Percentiles rank a stretch among this genome's conserved stretches.
phyloP scores from a whole-genome alignment of 2,329 filamentous ascomycete species.

The Ceratocystis smalleyi region DNA sequence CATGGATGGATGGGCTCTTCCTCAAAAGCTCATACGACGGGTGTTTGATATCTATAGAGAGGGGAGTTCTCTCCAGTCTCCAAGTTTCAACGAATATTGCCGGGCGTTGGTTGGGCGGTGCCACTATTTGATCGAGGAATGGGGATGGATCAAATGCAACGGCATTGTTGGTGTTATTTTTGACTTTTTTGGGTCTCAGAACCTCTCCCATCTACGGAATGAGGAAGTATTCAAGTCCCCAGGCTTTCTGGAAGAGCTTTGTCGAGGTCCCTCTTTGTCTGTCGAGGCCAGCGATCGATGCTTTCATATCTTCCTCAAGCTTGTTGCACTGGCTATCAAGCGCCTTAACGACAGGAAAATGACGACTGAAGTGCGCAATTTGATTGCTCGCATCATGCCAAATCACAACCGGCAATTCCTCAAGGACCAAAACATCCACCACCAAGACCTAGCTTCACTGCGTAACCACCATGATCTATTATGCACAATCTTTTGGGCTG shows the following conservation, averaged over 20 bases:
- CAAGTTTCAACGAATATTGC: constrained; percentile 52
- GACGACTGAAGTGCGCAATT: constrained; percentile 43
- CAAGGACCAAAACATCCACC: constrained; percentile 44
- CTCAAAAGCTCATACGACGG: constrained; percentile 40
- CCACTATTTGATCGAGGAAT: constrained; percentile 46
- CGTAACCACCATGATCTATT: constrained; percentile 55
- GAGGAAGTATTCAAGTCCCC: constrained; percentile 48
- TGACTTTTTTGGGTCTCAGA: constrained; percentile 50
- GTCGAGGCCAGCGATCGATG: constrained; percentile 42
- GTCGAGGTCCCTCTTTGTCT: constrained; percentile 29
- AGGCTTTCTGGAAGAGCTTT: constrained; percentile 42
- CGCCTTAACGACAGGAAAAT: constrained; percentile 31
- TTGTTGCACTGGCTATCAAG: constrained; percentile 42
- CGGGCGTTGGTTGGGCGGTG: constrained; percentile 44
- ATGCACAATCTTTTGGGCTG: constrained; percentile 50
- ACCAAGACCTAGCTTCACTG: constrained; percentile 46
- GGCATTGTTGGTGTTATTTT: constrained; percentile 46
- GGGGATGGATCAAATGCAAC: constrained; percentile 48
- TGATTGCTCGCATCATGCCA: constrained; percentile 46
- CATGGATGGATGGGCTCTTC: constrained; percentile 44
- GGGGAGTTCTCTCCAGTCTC: constrained; percentile 36
- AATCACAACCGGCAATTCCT: constrained; percentile 50
- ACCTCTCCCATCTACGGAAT: constrained; percentile 46
- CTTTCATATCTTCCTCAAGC: constrained; percentile 53
- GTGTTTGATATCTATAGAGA: constrained; percentile 43